Evolutionary conservation across 345 rosid species (phyloP).

Genomic region (Balakata baccata): DNA sequence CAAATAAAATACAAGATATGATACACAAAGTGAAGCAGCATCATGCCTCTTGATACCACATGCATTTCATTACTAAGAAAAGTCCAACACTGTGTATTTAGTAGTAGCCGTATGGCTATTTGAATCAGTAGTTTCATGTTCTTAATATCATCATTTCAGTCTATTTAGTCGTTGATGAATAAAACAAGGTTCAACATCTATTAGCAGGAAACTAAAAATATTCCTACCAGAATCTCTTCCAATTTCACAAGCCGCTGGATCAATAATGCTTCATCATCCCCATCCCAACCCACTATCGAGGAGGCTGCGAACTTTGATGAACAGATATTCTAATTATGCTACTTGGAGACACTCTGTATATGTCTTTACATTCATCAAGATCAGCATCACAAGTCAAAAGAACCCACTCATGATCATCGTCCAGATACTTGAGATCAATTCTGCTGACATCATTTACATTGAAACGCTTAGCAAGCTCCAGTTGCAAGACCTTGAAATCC

Average conservation of each 20-base stretch:
- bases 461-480: slow-evolving; percentile 25
- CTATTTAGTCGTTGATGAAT: slow-evolving; percentile 1
- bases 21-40: background rate
- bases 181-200: slow-evolving; percentile 4
- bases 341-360: slow-evolving; percentile 44
- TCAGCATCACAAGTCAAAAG: slow-evolving; percentile 38
- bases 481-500: slow-evolving; percentile 27
- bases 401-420: slow-evolving; percentile 37
- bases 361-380: slow-evolving; percentile 80
- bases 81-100: background rate
- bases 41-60: background rate
- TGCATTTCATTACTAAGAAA: background rate
- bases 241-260: background rate
- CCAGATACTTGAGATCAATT: slow-evolving; percentile 33
- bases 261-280: background rate
- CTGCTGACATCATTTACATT: slow-evolving; percentile 14
- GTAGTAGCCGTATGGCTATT: background rate
- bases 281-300: slow-evolving; percentile 32
- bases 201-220: background rate
- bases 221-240: slow-evolving; percentile 1
- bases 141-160: background rate
- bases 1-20: too few species aligned
- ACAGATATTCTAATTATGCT: slow-evolving; percentile 58
- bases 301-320: slow-evolving; percentile 38
- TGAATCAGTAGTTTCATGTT: background rate